Percentiles rank a stretch among this genome's conserved stretches.
Conservation (phyloP, 352 stramenopile genomes). For the Pythium vanterpoolii region DNA sequence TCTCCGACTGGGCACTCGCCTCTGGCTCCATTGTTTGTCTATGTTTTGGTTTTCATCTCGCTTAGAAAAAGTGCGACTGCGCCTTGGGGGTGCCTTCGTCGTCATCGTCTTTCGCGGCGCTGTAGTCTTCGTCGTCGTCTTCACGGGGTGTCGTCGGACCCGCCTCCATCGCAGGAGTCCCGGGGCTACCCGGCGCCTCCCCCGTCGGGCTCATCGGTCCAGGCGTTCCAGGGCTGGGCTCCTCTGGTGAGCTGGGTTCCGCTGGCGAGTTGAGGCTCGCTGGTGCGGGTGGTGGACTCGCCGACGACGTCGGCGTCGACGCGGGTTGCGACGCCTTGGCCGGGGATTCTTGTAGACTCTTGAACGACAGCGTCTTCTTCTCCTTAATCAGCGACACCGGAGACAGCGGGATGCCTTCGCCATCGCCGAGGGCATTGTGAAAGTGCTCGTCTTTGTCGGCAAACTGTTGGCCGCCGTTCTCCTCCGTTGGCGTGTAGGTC, state of each 20-base stretch:
- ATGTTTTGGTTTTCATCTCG: neutral
- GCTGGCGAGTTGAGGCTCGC: slow-evolving; percentile 26
- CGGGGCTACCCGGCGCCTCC: neutral
- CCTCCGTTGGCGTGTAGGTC: slow-evolving; percentile 7
- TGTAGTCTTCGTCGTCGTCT: neutral
- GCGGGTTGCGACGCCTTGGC: neutral
- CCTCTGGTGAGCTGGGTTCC: neutral
- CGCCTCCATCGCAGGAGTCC: slow-evolving; percentile 5
- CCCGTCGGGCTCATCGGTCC: neutral
- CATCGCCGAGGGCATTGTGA: slow-evolving; percentile 1
- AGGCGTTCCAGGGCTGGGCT: neutral
- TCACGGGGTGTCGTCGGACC: neutral
- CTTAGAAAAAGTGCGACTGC: slow-evolving; percentile 13
- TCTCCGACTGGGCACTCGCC: neutral
- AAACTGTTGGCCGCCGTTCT: slow-evolving; percentile 27
- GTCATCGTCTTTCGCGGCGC: neutral
- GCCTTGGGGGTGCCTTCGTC: slow-evolving; percentile 10
- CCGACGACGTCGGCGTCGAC: slow-evolving; percentile 11
- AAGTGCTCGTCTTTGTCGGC: slow-evolving; percentile 17
- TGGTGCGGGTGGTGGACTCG: slow-evolving; percentile 28
- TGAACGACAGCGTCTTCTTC: slow-evolving; percentile 3
- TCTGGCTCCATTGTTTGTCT: neutral
- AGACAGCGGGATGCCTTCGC: slow-evolving; percentile 7
- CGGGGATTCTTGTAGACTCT: neutral
- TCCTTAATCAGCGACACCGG: slow-evolving; percentile 14